Evolutionary conservation across 176 grass and related monocot genomes (phyloP).

Genomic region (Dactylis glomerata): DNA sequence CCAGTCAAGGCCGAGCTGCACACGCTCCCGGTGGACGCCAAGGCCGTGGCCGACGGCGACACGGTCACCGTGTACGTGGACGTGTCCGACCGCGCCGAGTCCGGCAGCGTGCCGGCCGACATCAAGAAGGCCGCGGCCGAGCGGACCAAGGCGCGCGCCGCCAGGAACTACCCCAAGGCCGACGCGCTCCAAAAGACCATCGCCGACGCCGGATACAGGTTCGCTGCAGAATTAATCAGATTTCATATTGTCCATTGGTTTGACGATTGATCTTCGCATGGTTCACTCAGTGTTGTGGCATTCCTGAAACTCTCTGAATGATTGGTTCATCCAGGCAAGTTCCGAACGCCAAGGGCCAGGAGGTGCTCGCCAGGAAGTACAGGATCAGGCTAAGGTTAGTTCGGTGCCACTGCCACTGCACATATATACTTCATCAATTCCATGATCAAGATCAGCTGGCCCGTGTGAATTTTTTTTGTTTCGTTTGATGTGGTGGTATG

Average conservation of each 20-base stretch:
- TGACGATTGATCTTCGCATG: too few relatives aligned
- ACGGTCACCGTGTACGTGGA: slow-evolving; percentile 86
- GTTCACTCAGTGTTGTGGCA: too few relatives aligned
- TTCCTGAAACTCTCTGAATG: not conserved
- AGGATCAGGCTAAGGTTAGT: slow-evolving; percentile 80
- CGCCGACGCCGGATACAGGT: slow-evolving; percentile 79
- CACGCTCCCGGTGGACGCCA: slow-evolving; percentile 90
- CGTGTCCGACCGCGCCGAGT: slow-evolving; percentile 45
- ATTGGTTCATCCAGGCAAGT: slow-evolving; percentile 48
- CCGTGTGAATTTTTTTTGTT: not conserved
- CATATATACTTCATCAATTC: too few relatives aligned
- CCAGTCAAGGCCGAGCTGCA: slow-evolving; percentile 81
- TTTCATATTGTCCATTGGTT: not conserved
- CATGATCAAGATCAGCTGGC: not conserved
- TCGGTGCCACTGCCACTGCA: too few relatives aligned
- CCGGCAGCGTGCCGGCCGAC: slow-evolving; percentile 62
- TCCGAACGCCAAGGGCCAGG: slow-evolving; percentile 48
- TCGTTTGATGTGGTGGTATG: not conserved
- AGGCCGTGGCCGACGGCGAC: slow-evolving; percentile 80
- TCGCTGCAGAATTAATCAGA: not conserved
- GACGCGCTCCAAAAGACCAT: slow-evolving; percentile 77
- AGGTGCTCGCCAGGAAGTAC: slow-evolving; percentile 80
- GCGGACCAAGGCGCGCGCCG: slow-evolving; percentile 47
- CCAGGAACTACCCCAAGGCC: slow-evolving; percentile 65
- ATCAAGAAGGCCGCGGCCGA: slow-evolving; percentile 65